A percentile compares a stretch with the other conserved stretches of the same genome.
Evolutionary conservation across 2,329 filamentous ascomycete genomes (phyloP).

Genomic region (Metarhizium anisopliae): DNA sequence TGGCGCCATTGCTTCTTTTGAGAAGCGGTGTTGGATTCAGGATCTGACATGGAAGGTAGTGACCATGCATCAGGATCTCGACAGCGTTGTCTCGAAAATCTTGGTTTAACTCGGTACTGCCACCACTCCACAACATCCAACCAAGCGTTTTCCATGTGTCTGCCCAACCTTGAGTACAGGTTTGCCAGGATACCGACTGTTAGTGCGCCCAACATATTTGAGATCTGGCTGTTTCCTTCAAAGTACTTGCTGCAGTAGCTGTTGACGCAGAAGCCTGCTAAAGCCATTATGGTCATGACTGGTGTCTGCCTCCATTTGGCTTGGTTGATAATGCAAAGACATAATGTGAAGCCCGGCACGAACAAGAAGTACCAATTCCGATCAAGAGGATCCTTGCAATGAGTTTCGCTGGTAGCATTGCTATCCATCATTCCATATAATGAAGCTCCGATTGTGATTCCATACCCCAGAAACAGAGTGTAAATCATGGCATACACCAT

Average conservation of each 20-base stretch:
- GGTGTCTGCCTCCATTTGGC: slow-evolving; percentile 72
- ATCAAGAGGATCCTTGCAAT: slow-evolving; percentile 35
- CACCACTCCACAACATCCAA: slow-evolving; percentile 40
- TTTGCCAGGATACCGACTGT: slow-evolving; percentile 72
- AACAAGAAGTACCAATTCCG: slow-evolving; percentile 55
- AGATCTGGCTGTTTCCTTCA: slow-evolving; percentile 61
- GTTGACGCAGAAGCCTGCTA: slow-evolving; percentile 67
- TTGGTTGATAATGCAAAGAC: slow-evolving; percentile 71
- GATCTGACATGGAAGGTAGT: slow-evolving; percentile 19
- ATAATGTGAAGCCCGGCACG: slow-evolving; percentile 65
- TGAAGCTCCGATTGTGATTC: slow-evolving; percentile 60
- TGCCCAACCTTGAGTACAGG: slow-evolving; percentile 62
- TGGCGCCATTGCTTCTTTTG: slow-evolving; percentile 17
- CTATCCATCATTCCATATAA: slow-evolving; percentile 56
- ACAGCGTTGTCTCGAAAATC: slow-evolving; percentile 23
- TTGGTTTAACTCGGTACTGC: slow-evolving; percentile 33
- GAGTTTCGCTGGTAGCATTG: slow-evolving; percentile 37
- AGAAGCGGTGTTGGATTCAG: slow-evolving; percentile 20
- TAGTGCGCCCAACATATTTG: slow-evolving; percentile 69
- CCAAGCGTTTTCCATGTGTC: slow-evolving; percentile 45
- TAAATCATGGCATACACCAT: slow-evolving; percentile 72
- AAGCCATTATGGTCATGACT: slow-evolving; percentile 64
- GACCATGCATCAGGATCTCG: slow-evolving; percentile 21
- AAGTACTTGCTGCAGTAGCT: slow-evolving; percentile 63
- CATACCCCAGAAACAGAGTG: slow-evolving; percentile 64